These are phyloP conservation scores for Fusarium annulatum DNA, from an alignment of 2,329 filamentous ascomycete genomes.

Conservation along the genomic window DNA sequence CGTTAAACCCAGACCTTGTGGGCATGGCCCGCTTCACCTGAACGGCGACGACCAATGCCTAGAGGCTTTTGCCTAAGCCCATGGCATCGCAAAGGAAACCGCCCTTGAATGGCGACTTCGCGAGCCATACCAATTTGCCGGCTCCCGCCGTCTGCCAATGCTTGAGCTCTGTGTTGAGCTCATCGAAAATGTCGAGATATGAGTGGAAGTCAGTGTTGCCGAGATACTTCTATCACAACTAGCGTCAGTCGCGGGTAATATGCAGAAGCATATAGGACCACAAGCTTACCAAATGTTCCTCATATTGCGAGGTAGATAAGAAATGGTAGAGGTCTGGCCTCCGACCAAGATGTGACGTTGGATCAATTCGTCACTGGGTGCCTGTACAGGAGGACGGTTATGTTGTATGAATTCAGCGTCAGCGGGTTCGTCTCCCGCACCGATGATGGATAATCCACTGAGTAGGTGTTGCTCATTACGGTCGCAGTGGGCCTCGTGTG, in stretches of 20 bases:
- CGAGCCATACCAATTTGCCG: background rate
- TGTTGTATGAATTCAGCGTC: background rate
- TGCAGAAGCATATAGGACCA: background rate
- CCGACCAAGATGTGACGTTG: background rate
- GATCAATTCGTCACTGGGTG: background rate
- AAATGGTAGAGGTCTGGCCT: background rate
- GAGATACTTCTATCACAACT: background rate
- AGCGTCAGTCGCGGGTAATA: background rate
- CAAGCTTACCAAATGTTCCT: background rate
- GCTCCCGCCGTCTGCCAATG: background rate
- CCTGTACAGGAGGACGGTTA: background rate
- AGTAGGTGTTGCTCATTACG: background rate
- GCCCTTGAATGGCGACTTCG: background rate
- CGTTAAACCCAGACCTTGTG: background rate
- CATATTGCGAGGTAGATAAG: background rate
- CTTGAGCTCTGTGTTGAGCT: background rate
- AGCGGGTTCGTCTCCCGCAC: background rate
- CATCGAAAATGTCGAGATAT: background rate
- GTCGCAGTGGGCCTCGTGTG: background rate
- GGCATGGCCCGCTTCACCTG: background rate
- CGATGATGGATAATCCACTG: background rate
- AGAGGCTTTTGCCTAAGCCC: background rate
- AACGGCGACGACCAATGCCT: background rate
- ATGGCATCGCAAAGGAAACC: background rate
- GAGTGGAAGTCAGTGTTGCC: background rate